Evolutionary conservation across 768 basidiomycete species (phyloP).

Genomic region (Termitomyces titanicus): DNA sequence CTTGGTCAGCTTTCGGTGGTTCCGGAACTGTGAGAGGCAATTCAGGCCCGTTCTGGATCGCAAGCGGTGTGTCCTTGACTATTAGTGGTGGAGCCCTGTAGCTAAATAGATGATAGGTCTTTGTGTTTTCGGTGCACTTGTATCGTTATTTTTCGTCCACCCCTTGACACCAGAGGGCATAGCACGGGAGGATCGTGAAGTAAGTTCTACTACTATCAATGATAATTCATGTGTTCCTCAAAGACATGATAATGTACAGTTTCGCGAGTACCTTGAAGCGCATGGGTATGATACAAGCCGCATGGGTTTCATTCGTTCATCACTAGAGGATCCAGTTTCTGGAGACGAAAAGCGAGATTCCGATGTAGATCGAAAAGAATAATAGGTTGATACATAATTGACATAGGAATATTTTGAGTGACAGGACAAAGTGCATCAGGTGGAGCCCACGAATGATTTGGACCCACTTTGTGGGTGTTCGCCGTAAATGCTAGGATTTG

Average conservation of each 20-base stretch:
- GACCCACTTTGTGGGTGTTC: no score
- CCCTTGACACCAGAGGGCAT: slow-evolving; percentile 10
- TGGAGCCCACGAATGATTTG: no score
- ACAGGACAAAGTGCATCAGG: no score
- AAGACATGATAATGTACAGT: slow-evolving; percentile 2
- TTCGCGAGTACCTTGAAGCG: slow-evolving; percentile 16
- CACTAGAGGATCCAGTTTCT: not conserved
- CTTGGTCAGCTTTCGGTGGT: slow-evolving; percentile 54
- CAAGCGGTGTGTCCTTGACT: slow-evolving; percentile 41
- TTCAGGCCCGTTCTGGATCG: slow-evolving; percentile 86
- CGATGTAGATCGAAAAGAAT: not conserved
- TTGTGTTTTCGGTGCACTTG: slow-evolving; percentile 9
- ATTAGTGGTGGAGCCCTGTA: not conserved
- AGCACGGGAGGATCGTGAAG: slow-evolving; percentile 8
- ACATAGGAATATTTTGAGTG: no score
- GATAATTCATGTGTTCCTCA: not conserved
- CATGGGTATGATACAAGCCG: slow-evolving; percentile 17
- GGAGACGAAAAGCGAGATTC: not conserved
- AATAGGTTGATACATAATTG: no score
- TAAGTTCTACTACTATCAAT: not conserved
- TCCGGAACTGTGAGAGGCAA: slow-evolving; percentile 47
- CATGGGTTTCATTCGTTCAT: slow-evolving; percentile 10
- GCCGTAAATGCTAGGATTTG: no score
- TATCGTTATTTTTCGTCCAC: slow-evolving; percentile 8
- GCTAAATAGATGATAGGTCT: not conserved